A percentile compares a stretch with the other conserved stretches of the same genome.
These are phyloP conservation scores for Thermothelomyces thermophilus DNA, from an alignment of 2,329 filamentous ascomycete species.

Conservation along the genomic window DNA sequence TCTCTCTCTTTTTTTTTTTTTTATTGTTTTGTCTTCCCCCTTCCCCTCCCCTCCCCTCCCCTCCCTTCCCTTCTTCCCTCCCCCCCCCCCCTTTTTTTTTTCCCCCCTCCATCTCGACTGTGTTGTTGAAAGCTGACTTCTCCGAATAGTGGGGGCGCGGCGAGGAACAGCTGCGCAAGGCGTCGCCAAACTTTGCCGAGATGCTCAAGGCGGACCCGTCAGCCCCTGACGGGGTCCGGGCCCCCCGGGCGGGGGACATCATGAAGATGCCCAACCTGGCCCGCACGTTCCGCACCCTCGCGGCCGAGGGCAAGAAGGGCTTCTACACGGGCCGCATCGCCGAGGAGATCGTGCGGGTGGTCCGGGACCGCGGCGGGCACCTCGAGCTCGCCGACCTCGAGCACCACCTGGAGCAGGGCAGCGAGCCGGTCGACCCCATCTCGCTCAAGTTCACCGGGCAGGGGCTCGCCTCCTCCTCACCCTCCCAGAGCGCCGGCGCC, in stretches of 20 bases:
- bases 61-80: no score
- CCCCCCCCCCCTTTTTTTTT: no score
- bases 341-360: conserved; percentile 70
- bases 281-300: conserved; percentile 72
- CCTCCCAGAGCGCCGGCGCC: conserved; percentile 30
- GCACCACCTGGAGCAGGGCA: conserved; percentile 61
- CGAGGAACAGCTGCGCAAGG: conserved; percentile 57
- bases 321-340: conserved; percentile 87
- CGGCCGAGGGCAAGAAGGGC: conserved; percentile 73
- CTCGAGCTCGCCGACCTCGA: conserved; percentile 74
- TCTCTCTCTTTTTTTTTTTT: neutral
- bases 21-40: neutral
- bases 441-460: conserved; percentile 72
- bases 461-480: conserved; percentile 28
- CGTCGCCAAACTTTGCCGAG: conserved; percentile 80
- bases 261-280: conserved; percentile 81
- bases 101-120: no score
- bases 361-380: conserved; percentile 68
- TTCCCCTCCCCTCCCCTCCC: neutral
- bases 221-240: conserved; percentile 62
- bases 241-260: conserved; percentile 75
- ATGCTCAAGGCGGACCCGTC: conserved; percentile 74
- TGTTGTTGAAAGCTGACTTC: neutral
- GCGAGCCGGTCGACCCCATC: conserved; percentile 78
- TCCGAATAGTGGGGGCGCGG: conserved; percentile 64